Evolutionary conservation across 2,329 filamentous ascomycete genomes (phyloP), one percentile per base, ranked within the genome.

Genomic region (Penicillium sp.): DNA sequence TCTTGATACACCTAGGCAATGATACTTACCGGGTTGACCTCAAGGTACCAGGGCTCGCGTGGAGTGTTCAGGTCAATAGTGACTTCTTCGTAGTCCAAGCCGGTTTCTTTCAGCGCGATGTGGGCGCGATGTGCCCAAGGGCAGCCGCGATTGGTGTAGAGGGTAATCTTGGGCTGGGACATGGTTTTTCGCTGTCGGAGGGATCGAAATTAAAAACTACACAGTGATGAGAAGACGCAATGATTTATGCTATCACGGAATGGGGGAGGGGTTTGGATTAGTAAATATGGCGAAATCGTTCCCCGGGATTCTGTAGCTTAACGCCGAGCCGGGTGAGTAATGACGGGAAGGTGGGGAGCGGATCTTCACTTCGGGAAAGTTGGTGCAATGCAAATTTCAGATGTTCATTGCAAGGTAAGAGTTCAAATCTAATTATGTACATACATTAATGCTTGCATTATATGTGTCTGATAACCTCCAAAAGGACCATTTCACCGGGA

Each of bases 121-220:
- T 91, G 86, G 1, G 84, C 87, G 33, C 90, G 86, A 66, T 93
- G 89, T 15, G 88, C 88, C 70, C 82, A 90, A 21, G 87, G 87
- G 68, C 87, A 91, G 45, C 60, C 47, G 61, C 84, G 85, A 75
- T 85, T 87, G 45, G 87, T 90, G 74, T 90, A 90, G 39, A 89
- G 76, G 29, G 76, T 85, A 68, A 89, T 84, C 60, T 82, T 82
- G 18, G 70, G 70, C 8, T 65, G 42, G 9, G 68, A 54, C 70
- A 72, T 72, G 21, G 26, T 65, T 38, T 4, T 16, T 34, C 47
- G 26, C n/a, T 49, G 16, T 42, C 23, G 42, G 42, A 46, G 51
- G 42, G 56, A 54, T 29, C 4, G 15, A 34, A 16, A 38, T 5
- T 29, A 9, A 29, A 16, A 8, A n/a, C 12, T 8, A 13, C 16